Base-by-base conservation (phyloP, 495 filamentous ascomycete genomes). In the Penicillium salamii region DNA sequence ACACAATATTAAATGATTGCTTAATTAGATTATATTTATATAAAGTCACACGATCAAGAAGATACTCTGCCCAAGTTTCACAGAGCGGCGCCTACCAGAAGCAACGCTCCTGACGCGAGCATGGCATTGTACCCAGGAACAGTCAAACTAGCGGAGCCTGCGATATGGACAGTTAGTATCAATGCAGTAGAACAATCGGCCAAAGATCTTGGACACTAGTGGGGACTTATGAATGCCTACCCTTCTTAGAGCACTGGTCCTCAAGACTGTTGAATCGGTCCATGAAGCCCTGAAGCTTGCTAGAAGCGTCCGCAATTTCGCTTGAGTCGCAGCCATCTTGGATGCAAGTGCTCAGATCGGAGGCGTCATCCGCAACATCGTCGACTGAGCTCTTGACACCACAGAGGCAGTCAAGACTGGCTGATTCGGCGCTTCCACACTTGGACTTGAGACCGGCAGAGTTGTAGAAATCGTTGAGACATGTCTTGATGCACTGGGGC, bases 401-500 rank as follows among this genome's bases (percentile, higher is more conserved):
- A 17, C 35, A 37, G 14, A 37, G 15, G 20, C 35, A 37, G 35
- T 37, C 19, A 20, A 37, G 1, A 17, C 17, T 38, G 23, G 33
- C 34, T 0, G n/a, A 5, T 11, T 47, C 44, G 21, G 33, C 2
- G 14, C 44, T 47, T 24, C 44, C 44, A 17, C 44, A 47, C 15
- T 37, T 28, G 14, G 15, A 21, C 14, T 47, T 21, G 7, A 47
- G 44, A 29, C 44, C 44, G 14, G 33, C 13, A 20, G 21, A 8
- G 19, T 24, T 38, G 21, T 47, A 47, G 33, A 37, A 47, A 18
- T 47, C 21, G 44, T 29, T 19, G 2, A 38, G 12, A 26, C 44
- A 47, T 3, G 32, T 37, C 20, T 47, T 38, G 6, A 38, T 47
- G 21, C 44, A 47, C 20, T 47, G 32, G 8, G 34, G 44, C 9